Percentiles rank a stretch among this genome's conserved stretches.
These are phyloP conservation scores for Yamadazyma diddensiae DNA, from an alignment of 1,139 yeast species.

Conservation along the genomic window DNA sequence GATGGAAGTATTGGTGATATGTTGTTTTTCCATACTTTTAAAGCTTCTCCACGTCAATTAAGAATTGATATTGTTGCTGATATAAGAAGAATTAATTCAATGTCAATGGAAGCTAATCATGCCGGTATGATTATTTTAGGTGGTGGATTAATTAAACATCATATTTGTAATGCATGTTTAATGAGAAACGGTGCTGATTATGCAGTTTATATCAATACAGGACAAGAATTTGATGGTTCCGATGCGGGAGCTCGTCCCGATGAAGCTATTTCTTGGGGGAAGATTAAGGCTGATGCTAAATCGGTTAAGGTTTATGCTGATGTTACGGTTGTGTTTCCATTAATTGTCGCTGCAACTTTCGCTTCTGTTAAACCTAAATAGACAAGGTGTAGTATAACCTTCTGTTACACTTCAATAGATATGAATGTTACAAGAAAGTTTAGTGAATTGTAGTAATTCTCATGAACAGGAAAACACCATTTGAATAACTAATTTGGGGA, in stretches of 20 bases:
- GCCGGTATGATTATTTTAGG: slow-evolving; percentile 98
- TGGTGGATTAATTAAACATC: slow-evolving; percentile 96
- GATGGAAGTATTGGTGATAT: slow-evolving; percentile 99
- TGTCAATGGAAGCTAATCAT: slow-evolving; percentile 92
- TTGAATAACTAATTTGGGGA: no score
- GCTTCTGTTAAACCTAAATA: slow-evolving; percentile 48
- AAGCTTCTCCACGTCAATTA: slow-evolving; percentile 84
- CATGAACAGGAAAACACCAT: no score
- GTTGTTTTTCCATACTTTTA: slow-evolving; percentile 97
- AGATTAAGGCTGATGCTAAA: slow-evolving; percentile 90
- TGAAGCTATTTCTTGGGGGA: slow-evolving; percentile 99
- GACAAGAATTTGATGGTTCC: slow-evolving; percentile 97
- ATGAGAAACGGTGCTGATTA: slow-evolving; percentile 99
- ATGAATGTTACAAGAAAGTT: no score
- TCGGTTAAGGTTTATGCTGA: slow-evolving; percentile 93
- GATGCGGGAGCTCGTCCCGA: slow-evolving; percentile 99
- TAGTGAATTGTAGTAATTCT: no score
- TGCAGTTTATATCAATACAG: slow-evolving; percentile 95
- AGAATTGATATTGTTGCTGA: slow-evolving; percentile 92
- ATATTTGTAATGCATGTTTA: slow-evolving; percentile 93
- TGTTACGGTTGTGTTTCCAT: slow-evolving; percentile 93
- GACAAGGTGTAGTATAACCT: no score
- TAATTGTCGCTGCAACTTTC: slow-evolving; percentile 96
- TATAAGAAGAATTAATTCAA: slow-evolving; percentile 82
- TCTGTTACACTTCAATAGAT: no score